Evolutionary conservation across 306 rosid genomes (phyloP).

Genomic region (Pueraria montana): DNA sequence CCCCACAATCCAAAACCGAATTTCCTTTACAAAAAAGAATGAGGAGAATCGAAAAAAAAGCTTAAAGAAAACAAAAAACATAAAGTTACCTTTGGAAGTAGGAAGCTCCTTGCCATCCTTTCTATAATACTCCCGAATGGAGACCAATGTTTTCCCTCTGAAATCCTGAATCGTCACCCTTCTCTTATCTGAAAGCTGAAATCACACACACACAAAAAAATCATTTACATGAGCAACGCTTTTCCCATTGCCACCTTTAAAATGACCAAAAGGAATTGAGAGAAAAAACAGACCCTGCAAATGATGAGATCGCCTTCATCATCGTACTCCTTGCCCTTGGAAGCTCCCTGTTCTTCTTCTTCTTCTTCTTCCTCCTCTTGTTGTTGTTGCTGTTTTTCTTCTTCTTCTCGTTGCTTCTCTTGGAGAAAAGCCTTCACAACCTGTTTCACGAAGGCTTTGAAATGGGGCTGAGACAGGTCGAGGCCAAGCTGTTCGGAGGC

Average conservation of each 20-base stretch:
- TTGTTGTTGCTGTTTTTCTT: not conserved
- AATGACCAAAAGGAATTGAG: not conserved
- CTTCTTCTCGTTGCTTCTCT: slow-evolving; percentile 51
- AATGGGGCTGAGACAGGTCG: slow-evolving; percentile 70
- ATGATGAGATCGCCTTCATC: slow-evolving; percentile 83
- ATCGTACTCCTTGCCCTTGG: slow-evolving; percentile 66
- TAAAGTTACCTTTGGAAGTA: slow-evolving; percentile 72
- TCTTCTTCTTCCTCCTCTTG: not conserved
- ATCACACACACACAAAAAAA: not conserved
- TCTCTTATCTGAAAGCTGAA: slow-evolving; percentile 80
- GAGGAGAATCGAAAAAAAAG: not conserved
- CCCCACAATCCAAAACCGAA: slow-evolving; percentile 9
- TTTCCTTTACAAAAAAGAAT: not conserved
- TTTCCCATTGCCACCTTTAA: not conserved
- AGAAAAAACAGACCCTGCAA: slow-evolving; percentile 66
- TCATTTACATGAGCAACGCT: not conserved
- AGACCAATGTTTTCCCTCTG: slow-evolving; percentile 80
- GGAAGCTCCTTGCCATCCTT: slow-evolving; percentile 90
- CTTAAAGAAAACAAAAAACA: not conserved
- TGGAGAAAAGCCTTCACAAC: slow-evolving; percentile 74
- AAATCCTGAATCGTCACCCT: slow-evolving; percentile 88
- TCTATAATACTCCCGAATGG: slow-evolving; percentile 74
- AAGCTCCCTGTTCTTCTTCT: slow-evolving; percentile 5
- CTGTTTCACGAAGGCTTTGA: slow-evolving; percentile 71
- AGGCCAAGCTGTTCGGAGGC: slow-evolving; percentile 73